These are phyloP conservation scores for Arthrobotrys sphaeroides DNA, from an alignment of 2,329 filamentous ascomycete genomes.

Conservation along the genomic window DNA sequence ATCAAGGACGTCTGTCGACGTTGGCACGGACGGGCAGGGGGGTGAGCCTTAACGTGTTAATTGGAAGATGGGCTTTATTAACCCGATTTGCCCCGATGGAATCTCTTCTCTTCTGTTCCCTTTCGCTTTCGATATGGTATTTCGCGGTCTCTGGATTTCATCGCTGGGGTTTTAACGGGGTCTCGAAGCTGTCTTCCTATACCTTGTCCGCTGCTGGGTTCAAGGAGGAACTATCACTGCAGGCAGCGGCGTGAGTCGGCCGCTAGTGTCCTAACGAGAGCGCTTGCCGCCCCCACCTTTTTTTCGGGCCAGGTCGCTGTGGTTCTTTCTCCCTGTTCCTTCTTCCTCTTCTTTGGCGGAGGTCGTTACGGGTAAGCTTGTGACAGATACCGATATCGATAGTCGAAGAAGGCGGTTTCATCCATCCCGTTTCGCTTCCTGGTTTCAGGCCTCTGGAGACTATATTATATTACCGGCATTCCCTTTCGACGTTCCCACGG, in stretches of 20 bases:
- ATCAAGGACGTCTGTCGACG: slow-evolving; percentile 2
- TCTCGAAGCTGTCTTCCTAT: neutral
- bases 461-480: too few species aligned
- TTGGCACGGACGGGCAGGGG: neutral
- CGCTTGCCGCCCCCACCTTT: slow-evolving; percentile 13
- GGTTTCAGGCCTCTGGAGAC: too few species aligned
- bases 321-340: neutral
- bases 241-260: neutral
- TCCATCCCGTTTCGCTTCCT: neutral
- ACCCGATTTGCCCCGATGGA: slow-evolving; percentile 23
- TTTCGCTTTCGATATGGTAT: neutral
- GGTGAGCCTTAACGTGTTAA: slow-evolving; percentile 3
- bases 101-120: neutral
- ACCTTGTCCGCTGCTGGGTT: slow-evolving; percentile 5
- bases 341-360: neutral
- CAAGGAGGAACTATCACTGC: neutral
- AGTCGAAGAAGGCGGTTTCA: neutral
- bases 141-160: neutral
- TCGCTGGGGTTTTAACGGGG: neutral
- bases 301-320: neutral
- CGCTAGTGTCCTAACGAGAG: neutral
- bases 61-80: slow-evolving; percentile 17
- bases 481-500: too few species aligned
- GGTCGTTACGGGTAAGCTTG: neutral
- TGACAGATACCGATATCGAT: neutral